Evolutionary conservation across 2,329 filamentous ascomycete genomes (phyloP).

Genomic region (Pestalotiopsis sp.): DNA sequence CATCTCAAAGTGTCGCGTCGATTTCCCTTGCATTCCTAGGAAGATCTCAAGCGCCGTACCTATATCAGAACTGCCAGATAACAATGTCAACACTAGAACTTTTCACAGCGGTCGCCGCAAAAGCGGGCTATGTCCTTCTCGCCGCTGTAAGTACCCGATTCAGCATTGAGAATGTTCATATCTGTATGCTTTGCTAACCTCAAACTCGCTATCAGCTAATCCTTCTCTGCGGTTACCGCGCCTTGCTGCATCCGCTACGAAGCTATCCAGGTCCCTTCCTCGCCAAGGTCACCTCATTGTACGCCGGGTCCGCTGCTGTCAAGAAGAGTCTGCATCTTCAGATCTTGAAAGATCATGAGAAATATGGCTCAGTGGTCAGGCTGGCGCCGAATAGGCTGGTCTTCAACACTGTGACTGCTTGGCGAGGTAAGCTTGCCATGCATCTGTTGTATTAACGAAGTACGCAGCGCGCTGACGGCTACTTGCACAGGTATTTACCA

Average conservation of each 20-base stretch:
- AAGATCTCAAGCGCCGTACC: too few species aligned
- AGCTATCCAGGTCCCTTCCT: not conserved
- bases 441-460: not conserved
- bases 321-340: not conserved
- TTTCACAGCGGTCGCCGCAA: not conserved
- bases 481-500: not conserved
- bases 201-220: not conserved
- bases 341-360: not conserved
- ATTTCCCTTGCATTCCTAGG: too few species aligned
- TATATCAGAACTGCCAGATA: too few species aligned
- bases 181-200: not conserved
- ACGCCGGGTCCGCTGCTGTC: not conserved
- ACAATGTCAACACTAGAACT: not conserved
- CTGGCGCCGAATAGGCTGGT: slow-evolving; percentile 22
- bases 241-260: not conserved
- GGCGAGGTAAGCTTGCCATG: not conserved
- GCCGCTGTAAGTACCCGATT: not conserved
- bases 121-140: not conserved
- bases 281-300: not conserved
- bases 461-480: not conserved
- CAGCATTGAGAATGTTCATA: not conserved
- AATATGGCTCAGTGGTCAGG: slow-evolving; percentile 19
- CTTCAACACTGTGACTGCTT: slow-evolving; percentile 22
- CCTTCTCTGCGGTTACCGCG: not conserved
- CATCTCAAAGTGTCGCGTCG: too few species aligned